These are phyloP conservation scores for Lipomyces orientalis DNA, from an alignment of 805 yeast genomes.

Conservation along the genomic window DNA sequence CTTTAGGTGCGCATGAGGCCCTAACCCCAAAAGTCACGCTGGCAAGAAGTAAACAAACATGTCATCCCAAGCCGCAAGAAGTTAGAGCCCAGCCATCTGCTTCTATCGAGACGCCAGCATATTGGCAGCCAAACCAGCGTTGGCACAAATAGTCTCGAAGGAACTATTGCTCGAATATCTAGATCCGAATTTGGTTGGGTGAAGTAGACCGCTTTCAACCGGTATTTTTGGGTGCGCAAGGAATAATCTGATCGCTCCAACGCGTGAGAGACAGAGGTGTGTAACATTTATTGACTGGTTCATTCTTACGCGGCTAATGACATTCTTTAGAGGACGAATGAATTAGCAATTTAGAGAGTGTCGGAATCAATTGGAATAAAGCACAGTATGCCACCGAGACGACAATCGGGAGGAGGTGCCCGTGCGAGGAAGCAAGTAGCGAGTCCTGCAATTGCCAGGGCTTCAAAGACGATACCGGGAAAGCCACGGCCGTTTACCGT, in stretches of 20 bases:
- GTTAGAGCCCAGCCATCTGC: background rate
- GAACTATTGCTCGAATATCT: background rate
- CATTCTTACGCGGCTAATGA: background rate
- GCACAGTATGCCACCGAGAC: conserved; percentile 23
- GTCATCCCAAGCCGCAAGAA: background rate
- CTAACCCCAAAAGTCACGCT: background rate
- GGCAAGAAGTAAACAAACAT: conserved; percentile 1
- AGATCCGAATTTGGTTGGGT: background rate
- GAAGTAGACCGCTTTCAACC: background rate
- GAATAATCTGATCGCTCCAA: background rate
- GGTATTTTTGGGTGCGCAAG: background rate
- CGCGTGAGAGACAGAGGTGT: background rate
- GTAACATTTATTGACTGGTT: background rate
- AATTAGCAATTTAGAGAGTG: background rate
- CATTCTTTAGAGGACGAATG: background rate
- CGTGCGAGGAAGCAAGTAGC: conserved; percentile 7
- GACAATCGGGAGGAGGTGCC: conserved; percentile 3
- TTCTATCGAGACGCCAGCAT: background rate
- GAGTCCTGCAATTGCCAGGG: conserved; percentile 22
- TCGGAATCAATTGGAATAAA: background rate
- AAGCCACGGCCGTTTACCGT: conserved; percentile 13
- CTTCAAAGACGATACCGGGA: conserved; percentile 27
- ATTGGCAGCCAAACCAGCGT: background rate
- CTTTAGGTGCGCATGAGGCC: background rate
- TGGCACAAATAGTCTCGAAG: background rate